Evolutionary conservation across 805 yeast species (phyloP), one percentile per base, ranked within the genome.

Genomic region (Spathaspora girioi): DNA sequence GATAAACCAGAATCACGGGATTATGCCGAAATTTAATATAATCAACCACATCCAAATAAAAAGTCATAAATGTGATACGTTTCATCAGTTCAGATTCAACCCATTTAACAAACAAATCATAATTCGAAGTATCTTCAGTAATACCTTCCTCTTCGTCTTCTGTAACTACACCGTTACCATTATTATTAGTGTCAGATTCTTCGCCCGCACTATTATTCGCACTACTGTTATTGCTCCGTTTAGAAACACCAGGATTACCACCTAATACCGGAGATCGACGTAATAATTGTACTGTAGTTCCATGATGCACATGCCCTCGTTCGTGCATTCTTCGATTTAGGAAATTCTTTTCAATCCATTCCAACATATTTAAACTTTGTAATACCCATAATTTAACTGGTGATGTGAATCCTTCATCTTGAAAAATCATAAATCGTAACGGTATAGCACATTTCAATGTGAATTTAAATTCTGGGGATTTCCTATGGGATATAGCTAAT

Each of bases 241-340:
- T 65, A 15, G 58, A 68, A 45, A 58, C 68, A 44, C 64, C 67
- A 0, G 90, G 88, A 51, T 86, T 81, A 0, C 91, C 91, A 12
- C 91, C 91, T 32, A 89, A 66, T 0, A 87, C 79, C 1, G 96
- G 89, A 0, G 89, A 82, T 58, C 96, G 74, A 57, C 96, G 71
- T 47, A 89, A 68, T 43, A 89, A 68, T 65, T 89, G 96, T 41
- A 89, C 83, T 0, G 92, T 83, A 0, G 96, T 86, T 4, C 94
- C 96, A 65, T 89, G 97, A 63, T 90, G 96, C 18, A 90, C 70
- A 65, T 86, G 93, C 0, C 89, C 87, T 46, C 97, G 68, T 67
- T 89, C 97, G 63, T 89, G 97, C 59, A 87, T 66, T 41, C 71
- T 69, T 58, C 97, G 71, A 44, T 81, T 78, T 0, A 89, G 74